These are phyloP conservation scores for Gryganskiella cystojenkinii DNA, from an alignment of 192 early-diverging fungal species.

Conservation along the genomic window DNA sequence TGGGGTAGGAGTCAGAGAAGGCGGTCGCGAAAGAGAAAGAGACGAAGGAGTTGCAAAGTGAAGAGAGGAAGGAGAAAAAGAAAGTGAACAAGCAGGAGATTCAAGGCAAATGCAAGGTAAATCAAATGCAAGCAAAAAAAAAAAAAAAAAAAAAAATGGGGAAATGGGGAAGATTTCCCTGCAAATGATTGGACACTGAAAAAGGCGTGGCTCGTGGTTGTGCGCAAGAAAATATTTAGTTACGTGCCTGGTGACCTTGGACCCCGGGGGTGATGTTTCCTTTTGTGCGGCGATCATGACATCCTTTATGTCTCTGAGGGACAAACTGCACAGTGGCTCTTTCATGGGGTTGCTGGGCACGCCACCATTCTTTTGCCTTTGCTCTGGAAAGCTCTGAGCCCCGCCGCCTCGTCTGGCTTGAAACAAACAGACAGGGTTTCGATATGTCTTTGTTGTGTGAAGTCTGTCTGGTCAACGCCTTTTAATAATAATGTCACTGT, in stretches of 20 bases:
- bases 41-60: neutral
- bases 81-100: conserved; percentile 3
- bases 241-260: no score
- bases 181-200: neutral
- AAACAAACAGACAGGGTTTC: no score
- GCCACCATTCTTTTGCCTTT: no score
- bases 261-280: neutral
- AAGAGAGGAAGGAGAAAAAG: neutral
- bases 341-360: no score
- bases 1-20: neutral
- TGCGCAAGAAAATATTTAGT: no score
- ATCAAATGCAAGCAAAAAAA: neutral
- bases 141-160: neutral
- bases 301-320: no score
- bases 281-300: neutral
- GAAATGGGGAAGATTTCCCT: neutral
- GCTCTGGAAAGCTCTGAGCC: no score
- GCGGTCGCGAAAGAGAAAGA: neutral
- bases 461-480: neutral
- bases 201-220: no score
- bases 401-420: no score
- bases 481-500: no score
- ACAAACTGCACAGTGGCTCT: no score
- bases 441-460: neutral
- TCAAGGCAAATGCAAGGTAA: neutral